Conservation (phyloP, 1,139 yeast genomes). For the Candida anutae region DNA sequence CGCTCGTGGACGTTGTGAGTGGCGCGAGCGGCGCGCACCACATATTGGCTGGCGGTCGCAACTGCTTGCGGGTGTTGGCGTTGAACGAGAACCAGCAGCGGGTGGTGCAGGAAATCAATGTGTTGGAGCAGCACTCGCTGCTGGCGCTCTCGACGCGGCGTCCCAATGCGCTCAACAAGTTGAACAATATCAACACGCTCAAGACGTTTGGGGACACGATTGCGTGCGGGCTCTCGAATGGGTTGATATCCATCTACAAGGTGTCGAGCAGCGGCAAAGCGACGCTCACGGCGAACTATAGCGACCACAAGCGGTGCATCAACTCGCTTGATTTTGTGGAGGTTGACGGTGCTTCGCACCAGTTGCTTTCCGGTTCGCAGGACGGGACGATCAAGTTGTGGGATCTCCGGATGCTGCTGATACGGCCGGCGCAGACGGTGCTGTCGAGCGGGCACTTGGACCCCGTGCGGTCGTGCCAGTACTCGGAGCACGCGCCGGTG, state of each 20-base stretch:
- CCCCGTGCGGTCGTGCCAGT: constrained; percentile 56
- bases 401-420: constrained; percentile 60
- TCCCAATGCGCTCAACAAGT: constrained; percentile 34
- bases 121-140: constrained; percentile 32
- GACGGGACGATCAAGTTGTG: constrained; percentile 85
- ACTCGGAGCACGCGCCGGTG: constrained; percentile 40
- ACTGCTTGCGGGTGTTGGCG: constrained; percentile 42
- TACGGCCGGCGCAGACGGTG: constrained; percentile 39
- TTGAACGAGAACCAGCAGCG: constrained; percentile 32
- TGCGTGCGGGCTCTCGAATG: constrained; percentile 39
- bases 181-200: constrained; percentile 35
- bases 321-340: constrained; percentile 63
- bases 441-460: constrained; percentile 50
- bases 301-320: constrained; percentile 75
- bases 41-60: constrained; percentile 54
- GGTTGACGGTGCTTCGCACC: constrained; percentile 45
- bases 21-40: constrained; percentile 13
- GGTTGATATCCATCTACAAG: constrained; percentile 27
- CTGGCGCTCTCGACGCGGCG: not conserved
- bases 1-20: constrained; percentile 10
- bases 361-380: constrained; percentile 77
- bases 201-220: constrained; percentile 27
- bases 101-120: constrained; percentile 32
- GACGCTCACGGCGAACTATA: constrained; percentile 37
- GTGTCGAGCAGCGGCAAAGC: constrained; percentile 29